Conservation (phyloP, 345 rosid genomes). For the Eucalyptus tenuipes region DNA sequence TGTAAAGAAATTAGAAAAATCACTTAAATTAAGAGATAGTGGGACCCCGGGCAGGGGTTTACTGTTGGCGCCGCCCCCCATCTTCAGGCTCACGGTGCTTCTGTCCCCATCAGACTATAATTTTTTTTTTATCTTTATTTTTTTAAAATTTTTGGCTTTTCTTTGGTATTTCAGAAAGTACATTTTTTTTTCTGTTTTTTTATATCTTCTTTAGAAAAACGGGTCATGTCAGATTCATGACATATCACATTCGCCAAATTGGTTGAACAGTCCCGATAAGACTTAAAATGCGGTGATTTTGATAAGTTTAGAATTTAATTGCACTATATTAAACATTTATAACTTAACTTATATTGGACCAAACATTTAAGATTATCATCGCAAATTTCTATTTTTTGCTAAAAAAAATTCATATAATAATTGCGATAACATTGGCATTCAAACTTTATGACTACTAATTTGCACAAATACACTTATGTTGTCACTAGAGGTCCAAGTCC, state of each 20-base stretch:
- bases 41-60: not conserved
- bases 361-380: not conserved
- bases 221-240: rapidly evolving
- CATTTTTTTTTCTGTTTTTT: rapidly evolving
- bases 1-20: not conserved
- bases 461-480: no score
- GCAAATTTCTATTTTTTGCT: rapidly evolving
- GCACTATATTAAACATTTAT: rapidly evolving
- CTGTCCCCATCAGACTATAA: not conserved
- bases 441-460: no score
- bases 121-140: not conserved
- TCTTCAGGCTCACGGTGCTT: not conserved
- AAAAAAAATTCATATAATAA: rapidly evolving
- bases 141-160: rapidly evolving
- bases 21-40: not conserved
- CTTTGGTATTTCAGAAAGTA: not conserved
- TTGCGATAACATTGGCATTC: rapidly evolving
- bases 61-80: not conserved
- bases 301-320: rapidly evolving
- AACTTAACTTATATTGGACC: rapidly evolving
- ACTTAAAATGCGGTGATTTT: no score
- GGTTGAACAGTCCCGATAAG: rapidly evolving
- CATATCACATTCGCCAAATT: not conserved
- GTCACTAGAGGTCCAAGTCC: not conserved
- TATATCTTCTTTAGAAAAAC: no score